These are phyloP conservation scores for Pythium apleroticum DNA, from an alignment of 352 stramenopile species.

Conservation along the genomic window DNA sequence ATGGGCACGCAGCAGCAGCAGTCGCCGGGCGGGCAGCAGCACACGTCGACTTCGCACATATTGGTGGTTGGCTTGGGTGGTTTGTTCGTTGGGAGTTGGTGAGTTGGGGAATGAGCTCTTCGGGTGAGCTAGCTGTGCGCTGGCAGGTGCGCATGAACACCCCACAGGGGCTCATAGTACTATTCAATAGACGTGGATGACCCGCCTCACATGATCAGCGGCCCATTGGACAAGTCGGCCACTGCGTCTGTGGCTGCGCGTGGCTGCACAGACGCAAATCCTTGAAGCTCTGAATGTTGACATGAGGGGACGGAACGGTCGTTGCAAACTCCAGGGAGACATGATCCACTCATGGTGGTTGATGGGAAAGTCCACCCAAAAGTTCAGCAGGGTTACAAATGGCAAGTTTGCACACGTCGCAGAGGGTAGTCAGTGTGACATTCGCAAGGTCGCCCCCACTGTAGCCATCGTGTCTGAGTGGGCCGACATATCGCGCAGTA, in stretches of 20 bases:
- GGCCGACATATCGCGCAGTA: neutral
- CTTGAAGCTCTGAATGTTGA: no score
- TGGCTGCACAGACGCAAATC: neutral
- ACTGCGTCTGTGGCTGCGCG: neutral
- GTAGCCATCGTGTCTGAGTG: slow-evolving; percentile 1
- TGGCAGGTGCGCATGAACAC: neutral
- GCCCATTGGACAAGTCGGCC: neutral
- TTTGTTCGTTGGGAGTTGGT: neutral
- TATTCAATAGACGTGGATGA: neutral
- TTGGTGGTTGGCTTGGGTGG: neutral
- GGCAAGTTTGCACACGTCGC: neutral
- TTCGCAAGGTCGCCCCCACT: neutral
- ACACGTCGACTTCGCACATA: slow-evolving; percentile 6
- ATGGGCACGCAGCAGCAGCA: slow-evolving; percentile 3
- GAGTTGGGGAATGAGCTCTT: neutral
- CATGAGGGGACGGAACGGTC: no score
- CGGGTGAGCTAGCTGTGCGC: neutral
- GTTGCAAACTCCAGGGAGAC: no score
- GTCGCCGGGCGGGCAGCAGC: slow-evolving; percentile 1
- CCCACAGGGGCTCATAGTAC: neutral
- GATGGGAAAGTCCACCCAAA: neutral
- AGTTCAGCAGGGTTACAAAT: neutral
- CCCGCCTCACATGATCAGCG: neutral
- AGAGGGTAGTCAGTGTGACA: neutral
- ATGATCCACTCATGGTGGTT: no score